phyloP scores from a whole-genome alignment of 441 rosid genomes.

The Pelargonium citronellum region DNA sequence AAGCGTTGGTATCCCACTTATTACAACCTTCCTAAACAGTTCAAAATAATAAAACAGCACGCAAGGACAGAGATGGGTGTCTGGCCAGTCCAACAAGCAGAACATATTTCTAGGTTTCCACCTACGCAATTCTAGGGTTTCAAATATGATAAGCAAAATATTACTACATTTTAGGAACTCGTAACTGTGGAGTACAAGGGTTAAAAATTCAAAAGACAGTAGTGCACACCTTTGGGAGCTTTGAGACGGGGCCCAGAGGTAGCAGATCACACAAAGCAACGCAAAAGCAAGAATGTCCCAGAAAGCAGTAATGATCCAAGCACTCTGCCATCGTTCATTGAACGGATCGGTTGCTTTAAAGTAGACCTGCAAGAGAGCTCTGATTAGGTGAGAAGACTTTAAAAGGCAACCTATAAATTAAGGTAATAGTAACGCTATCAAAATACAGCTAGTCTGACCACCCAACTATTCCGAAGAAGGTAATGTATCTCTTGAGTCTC shows the following conservation, averaged over 20 bases:
- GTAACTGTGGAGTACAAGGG: neutral
- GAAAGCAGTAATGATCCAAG: constrained; percentile 93
- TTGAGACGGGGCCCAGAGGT: constrained; percentile 94
- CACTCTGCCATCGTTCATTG: constrained; percentile 86
- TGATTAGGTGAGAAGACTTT: constrained; percentile 14
- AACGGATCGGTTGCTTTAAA: constrained; percentile 96
- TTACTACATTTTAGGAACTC: neutral
- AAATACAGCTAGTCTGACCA: no score
- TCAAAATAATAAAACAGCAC: no score
- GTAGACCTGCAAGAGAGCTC: constrained; percentile 53
- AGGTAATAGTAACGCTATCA: neutral
- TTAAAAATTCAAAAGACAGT: neutral
- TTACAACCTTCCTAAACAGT: no score
- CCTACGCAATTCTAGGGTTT: neutral
- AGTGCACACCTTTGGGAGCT: constrained; percentile 68
- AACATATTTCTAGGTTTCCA: neutral
- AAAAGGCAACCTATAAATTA: neutral
- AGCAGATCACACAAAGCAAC: constrained; percentile 78
- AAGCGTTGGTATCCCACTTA: no score
- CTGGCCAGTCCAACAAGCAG: neutral
- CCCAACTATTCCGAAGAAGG: no score
- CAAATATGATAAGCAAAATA: neutral
- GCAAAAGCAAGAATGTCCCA: constrained; percentile 82
- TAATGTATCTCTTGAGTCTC: no score
- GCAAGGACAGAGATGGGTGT: neutral